Evolutionary conservation across 2,329 filamentous ascomycete genomes (phyloP).

Genomic region (Epichloe baconii): DNA sequence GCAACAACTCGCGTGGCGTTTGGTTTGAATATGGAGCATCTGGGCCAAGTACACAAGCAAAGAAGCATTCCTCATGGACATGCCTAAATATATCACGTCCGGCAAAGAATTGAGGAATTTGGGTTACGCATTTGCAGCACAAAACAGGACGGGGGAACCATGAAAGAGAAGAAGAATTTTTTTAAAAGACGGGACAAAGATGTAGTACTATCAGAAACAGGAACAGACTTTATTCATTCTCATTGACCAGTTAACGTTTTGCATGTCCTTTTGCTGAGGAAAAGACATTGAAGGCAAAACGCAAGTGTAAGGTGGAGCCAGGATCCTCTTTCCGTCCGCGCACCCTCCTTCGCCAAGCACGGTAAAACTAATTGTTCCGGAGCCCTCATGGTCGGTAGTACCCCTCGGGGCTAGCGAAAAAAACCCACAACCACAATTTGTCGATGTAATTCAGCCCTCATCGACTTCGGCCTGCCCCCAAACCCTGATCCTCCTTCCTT

Average conservation of each 20-base stretch:
- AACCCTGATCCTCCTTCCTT: conserved; percentile 22
- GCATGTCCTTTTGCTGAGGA: neutral
- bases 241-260: neutral
- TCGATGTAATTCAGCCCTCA: conserved; percentile 21
- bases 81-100: neutral
- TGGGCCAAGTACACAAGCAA: neutral
- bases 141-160: neutral
- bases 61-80: neutral
- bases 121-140: neutral
- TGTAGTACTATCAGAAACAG: neutral
- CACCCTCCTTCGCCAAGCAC: conserved; percentile 10
- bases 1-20: neutral
- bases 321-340: neutral
- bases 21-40: neutral
- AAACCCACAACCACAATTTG: conserved; percentile 29
- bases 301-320: neutral
- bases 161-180: neutral
- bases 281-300: neutral
- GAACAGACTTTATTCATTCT: neutral
- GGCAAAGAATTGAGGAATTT: neutral
- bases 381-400: conserved; percentile 20
- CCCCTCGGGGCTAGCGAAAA: conserved; percentile 19
- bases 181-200: neutral
- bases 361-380: conserved; percentile 10
- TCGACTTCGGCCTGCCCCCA: conserved; percentile 14